Percentiles rank a stretch among this genome's conserved stretches.
These are phyloP conservation scores for Hanseniaspora jakobsenii DNA, from an alignment of 805 yeast species.

Conservation along the genomic window DNA sequence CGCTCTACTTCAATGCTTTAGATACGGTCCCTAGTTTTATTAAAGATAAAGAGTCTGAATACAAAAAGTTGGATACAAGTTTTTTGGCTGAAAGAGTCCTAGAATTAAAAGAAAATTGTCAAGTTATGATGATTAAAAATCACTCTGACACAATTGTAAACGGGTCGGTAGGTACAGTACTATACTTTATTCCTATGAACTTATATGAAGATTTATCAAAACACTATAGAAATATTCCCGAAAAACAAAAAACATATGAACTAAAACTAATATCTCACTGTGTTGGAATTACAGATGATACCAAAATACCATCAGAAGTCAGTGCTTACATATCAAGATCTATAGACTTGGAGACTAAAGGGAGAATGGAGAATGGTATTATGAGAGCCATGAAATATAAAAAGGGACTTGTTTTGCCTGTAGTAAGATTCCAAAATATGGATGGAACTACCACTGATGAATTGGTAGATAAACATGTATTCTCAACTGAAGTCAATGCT, in stretches of 20 bases:
- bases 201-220: constrained; percentile 22
- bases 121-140: constrained; percentile 87
- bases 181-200: constrained; percentile 28
- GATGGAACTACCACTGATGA: constrained; percentile 23
- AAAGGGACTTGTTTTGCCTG: constrained; percentile 22
- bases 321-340: constrained; percentile 20
- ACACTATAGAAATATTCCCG: constrained; percentile 22
- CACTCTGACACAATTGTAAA: constrained; percentile 67
- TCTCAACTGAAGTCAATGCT: constrained; percentile 29
- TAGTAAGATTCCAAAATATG: constrained; percentile 27
- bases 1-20: constrained; percentile 34
- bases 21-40: constrained; percentile 31
- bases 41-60: constrained; percentile 19
- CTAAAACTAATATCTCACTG: constrained; percentile 29
- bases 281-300: constrained; percentile 20
- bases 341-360: constrained; percentile 8
- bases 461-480: constrained; percentile 32
- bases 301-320: constrained; percentile 23
- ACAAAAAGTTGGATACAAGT: constrained; percentile 37
- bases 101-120: constrained; percentile 70
- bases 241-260: constrained; percentile 23
- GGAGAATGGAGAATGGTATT: constrained; percentile 11
- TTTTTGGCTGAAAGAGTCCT: constrained; percentile 61
- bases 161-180: constrained; percentile 76
- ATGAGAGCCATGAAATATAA: constrained; percentile 7